phyloP scores from a whole-genome alignment of 1,284 basidiomycete genomes.

The Cutaneotrichosporon daszewskae region DNA sequence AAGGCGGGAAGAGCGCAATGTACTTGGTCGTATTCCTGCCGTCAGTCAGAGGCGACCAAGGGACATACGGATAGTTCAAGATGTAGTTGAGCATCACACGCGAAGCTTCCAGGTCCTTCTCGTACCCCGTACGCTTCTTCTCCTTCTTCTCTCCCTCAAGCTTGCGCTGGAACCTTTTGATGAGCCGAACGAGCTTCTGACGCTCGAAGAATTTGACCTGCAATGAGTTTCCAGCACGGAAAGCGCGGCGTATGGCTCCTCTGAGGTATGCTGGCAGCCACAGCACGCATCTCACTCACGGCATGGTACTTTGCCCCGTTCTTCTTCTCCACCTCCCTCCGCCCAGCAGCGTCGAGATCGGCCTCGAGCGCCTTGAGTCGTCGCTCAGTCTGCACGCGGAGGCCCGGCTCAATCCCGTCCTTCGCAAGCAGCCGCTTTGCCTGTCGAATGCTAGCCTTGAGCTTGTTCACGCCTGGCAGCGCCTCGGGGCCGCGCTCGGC shows the following conservation, averaged over 20 bases:
- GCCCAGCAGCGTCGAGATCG: conserved; percentile 63
- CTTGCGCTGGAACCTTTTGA: conserved; percentile 59
- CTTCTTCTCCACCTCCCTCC: conserved; percentile 60
- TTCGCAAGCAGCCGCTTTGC: conserved; percentile 64
- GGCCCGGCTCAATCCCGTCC: conserved; percentile 71
- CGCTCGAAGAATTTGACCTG: conserved; percentile 80
- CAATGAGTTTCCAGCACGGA: background rate
- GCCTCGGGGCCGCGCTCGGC: conserved; percentile 29
- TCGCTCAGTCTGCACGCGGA: conserved; percentile 69
- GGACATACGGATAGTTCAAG: conserved; percentile 55
- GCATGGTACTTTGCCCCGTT: conserved; percentile 73
- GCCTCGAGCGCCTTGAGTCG: conserved; percentile 65
- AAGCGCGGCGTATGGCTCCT: no score
- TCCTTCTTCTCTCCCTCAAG: conserved; percentile 46
- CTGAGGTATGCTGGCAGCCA: background rate
- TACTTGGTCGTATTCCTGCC: conserved; percentile 72
- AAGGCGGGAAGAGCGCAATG: conserved; percentile 74
- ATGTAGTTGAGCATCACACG: conserved; percentile 77
- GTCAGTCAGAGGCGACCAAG: background rate
- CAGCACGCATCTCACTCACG: conserved; percentile 28
- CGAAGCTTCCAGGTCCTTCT: conserved; percentile 55
- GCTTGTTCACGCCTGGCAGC: conserved; percentile 52
- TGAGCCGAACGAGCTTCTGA: conserved; percentile 68
- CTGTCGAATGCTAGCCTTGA: conserved; percentile 72
- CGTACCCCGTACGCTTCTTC: conserved; percentile 43